phyloP scores from a whole-genome alignment of 257 asterid genomes.

The Plantago elongata region DNA sequence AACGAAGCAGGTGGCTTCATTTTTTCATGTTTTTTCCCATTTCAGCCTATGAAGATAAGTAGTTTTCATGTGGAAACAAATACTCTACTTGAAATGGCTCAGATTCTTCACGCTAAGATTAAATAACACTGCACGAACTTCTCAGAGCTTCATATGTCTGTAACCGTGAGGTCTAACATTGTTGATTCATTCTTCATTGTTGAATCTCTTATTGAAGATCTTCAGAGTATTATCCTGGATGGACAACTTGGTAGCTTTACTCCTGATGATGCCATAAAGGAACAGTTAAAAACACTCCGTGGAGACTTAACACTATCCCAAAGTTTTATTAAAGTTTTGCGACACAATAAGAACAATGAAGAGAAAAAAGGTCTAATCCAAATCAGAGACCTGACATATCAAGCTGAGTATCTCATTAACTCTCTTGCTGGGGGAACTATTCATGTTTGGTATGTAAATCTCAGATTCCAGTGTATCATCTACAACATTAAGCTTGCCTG shows the following conservation, averaged over 20 bases:
- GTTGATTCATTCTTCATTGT: conserved; percentile 9
- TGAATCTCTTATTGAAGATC: neutral
- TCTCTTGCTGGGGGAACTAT: conserved; percentile 6
- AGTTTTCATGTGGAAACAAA: neutral
- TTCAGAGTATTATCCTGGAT: neutral
- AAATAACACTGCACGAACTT: neutral
- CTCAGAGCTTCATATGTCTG: neutral
- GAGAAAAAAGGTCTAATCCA: neutral
- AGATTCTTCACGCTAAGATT: neutral
- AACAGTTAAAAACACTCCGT: neutral
- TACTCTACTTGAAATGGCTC: neutral
- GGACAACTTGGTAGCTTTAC: neutral
- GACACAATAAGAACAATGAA: no score
- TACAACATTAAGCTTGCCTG: conserved; percentile 9
- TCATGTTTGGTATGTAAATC: conserved; percentile 12
- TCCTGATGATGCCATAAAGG: neutral
- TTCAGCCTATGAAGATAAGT: neutral
- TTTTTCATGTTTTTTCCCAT: neutral
- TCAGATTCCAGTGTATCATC: conserved; percentile 12
- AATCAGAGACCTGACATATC: conserved; percentile 21
- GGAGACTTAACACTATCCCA: no score
- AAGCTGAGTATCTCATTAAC: conserved; percentile 21
- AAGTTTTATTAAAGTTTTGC: no score
- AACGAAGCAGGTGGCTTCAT: neutral
- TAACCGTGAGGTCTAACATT: neutral